phyloP scores from a whole-genome alignment of 306 rosid genomes.

The Cucurbita pepo region DNA sequence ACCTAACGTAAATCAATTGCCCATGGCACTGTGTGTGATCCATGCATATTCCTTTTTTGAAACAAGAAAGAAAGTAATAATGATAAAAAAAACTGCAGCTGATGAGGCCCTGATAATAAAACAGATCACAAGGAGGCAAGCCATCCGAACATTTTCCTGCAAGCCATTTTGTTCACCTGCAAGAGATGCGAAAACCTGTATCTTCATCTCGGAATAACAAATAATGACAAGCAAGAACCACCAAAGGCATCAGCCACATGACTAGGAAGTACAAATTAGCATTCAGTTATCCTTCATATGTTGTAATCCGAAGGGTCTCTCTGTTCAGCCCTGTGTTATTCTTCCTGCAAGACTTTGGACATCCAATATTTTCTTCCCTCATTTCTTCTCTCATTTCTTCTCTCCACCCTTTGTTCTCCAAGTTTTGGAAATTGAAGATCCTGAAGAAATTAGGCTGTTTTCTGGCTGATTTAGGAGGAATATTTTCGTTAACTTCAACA shows the following conservation, averaged over 20 bases:
- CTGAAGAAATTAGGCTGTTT: neutral
- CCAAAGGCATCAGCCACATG: neutral
- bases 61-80: neutral
- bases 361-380: neutral
- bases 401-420: neutral
- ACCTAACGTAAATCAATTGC: neutral
- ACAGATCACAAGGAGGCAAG: neutral
- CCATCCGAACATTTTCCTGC: neutral
- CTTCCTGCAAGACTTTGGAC: neutral
- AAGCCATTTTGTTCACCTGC: conserved; percentile 1
- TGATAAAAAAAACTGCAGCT: neutral
- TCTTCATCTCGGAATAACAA: neutral
- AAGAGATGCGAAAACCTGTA: neutral
- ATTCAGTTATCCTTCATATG: neutral
- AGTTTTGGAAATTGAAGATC: neutral
- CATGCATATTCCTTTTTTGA: neutral
- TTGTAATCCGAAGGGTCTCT: neutral
- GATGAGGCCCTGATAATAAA: neutral
- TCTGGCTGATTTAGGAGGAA: neutral
- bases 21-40: neutral
- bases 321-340: neutral
- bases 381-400: neutral
- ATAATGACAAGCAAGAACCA: neutral
- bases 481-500: neutral
- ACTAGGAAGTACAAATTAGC: neutral